Percentiles rank a stretch among this genome's conserved stretches.
Evolutionary conservation across 257 asterid species (phyloP).

Genomic region (Scutellaria barbata): DNA sequence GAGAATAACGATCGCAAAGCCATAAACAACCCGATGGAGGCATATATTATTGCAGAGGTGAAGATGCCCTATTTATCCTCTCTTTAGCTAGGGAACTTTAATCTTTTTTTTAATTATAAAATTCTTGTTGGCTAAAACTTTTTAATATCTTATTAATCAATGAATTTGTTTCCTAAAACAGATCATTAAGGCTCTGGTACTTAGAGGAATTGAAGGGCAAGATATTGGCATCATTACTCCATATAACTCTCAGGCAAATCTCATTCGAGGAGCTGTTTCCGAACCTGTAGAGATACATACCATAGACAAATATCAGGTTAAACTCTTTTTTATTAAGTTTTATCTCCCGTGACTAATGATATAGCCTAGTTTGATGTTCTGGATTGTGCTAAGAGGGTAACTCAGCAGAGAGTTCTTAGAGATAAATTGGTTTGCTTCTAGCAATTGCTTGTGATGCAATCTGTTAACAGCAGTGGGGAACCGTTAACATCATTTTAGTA

Average conservation of each 20-base stretch:
- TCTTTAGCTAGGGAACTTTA: conserved; percentile 15
- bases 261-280: conserved; percentile 63
- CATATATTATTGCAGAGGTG: conserved; percentile 79
- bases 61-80: conserved; percentile 29
- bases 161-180: conserved; percentile 36
- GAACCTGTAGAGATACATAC: conserved; percentile 88
- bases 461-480: no score
- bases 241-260: conserved; percentile 85
- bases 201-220: conserved; percentile 69
- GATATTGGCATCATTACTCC: conserved; percentile 94
- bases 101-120: not conserved
- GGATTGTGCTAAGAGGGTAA: no score
- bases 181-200: conserved; percentile 58
- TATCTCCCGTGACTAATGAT: no score
- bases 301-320: conserved; percentile 96
- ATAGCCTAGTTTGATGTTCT: no score
- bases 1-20: conserved; percentile 69
- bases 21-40: conserved; percentile 81
- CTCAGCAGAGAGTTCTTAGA: no score
- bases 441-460: not conserved
- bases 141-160: conserved; percentile 15
- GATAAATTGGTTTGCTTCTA: not conserved
- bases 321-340: not conserved
- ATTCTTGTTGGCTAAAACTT: not conserved
- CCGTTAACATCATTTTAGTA: not conserved